phyloP scores from a whole-genome alignment of 2,329 filamentous ascomycete species.

The Colletotrichum musicola region DNA sequence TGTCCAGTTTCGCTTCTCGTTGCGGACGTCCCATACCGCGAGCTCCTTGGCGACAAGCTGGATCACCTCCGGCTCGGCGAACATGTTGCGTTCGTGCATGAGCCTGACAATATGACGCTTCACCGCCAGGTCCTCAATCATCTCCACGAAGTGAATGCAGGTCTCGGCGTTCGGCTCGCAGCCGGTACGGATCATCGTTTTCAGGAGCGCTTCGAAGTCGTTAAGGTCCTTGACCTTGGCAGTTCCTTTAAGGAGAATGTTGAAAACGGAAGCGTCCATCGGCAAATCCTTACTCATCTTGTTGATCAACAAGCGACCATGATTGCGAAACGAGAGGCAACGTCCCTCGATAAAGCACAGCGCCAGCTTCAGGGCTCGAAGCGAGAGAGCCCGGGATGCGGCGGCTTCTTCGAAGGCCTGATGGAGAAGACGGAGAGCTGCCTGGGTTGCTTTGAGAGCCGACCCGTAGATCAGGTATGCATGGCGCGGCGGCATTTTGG shows the following conservation, averaged over 20 bases:
- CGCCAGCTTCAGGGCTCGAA: conserved; percentile 57
- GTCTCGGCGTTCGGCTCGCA: conserved; percentile 58
- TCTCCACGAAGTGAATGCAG: conserved; percentile 62
- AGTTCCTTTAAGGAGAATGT: conserved; percentile 59
- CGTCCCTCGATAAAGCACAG: conserved; percentile 54
- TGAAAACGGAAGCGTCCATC: conserved; percentile 61
- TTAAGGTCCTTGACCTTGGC: conserved; percentile 55
- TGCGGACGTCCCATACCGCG: conserved; percentile 57
- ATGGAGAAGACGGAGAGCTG: conserved; percentile 54
- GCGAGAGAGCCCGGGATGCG: conserved; percentile 51
- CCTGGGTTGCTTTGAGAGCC: conserved; percentile 50
- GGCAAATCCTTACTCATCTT: conserved; percentile 53
- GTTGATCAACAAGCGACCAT: conserved; percentile 51
- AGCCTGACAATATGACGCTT: conserved; percentile 58
- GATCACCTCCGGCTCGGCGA: conserved; percentile 52
- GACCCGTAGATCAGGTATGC: conserved; percentile 52
- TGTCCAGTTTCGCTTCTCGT: conserved; percentile 42
- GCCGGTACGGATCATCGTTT: conserved; percentile 55
- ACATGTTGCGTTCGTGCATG: conserved; percentile 60
- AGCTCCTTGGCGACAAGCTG: conserved; percentile 56
- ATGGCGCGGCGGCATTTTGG: conserved; percentile 50
- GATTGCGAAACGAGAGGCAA: conserved; percentile 44
- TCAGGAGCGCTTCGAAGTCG: conserved; percentile 56
- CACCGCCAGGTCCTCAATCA: conserved; percentile 71
- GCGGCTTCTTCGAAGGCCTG: conserved; percentile 53